Evolutionary conservation across 495 filamentous ascomycete genomes (phyloP).

Genomic region (Achaetomiella virescens): DNA sequence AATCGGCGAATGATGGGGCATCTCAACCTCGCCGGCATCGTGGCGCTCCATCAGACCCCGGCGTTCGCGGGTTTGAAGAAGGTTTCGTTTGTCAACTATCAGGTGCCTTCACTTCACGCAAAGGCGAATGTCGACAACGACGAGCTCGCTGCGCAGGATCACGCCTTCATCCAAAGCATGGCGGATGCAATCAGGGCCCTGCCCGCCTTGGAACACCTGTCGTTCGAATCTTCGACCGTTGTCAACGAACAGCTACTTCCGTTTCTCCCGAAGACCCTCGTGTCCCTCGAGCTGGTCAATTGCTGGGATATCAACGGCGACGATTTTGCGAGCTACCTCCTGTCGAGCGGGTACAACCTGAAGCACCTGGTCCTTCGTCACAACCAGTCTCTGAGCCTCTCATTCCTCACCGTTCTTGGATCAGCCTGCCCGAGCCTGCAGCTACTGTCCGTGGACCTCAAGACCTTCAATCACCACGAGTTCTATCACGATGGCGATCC

Average conservation of each 20-base stretch:
- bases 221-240: constrained; percentile 62
- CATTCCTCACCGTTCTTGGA: constrained; percentile 58
- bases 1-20: constrained; percentile 57
- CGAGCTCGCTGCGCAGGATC: constrained; percentile 27
- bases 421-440: constrained; percentile 60
- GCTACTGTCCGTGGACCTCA: constrained; percentile 64
- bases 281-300: constrained; percentile 63
- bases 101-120: constrained; percentile 37
- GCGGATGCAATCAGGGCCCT: constrained; percentile 53
- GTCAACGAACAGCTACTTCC: constrained; percentile 54
- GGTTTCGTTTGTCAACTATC: constrained; percentile 60
- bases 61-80: constrained; percentile 55
- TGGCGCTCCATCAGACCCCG: constrained; percentile 50
- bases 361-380: constrained; percentile 62
- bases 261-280: constrained; percentile 56
- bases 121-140: constrained; percentile 19
- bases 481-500: constrained; percentile 59
- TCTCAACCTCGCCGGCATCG: constrained; percentile 38
- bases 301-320: constrained; percentile 61
- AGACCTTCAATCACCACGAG: constrained; percentile 53
- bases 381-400: constrained; percentile 67
- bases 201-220: constrained; percentile 53
- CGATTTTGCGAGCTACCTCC: constrained; percentile 54
- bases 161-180: constrained; percentile 42
- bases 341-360: constrained; percentile 55